Conservation (phyloP, 176 grass and related monocot genomes). For the Oropetium thomaeum region DNA sequence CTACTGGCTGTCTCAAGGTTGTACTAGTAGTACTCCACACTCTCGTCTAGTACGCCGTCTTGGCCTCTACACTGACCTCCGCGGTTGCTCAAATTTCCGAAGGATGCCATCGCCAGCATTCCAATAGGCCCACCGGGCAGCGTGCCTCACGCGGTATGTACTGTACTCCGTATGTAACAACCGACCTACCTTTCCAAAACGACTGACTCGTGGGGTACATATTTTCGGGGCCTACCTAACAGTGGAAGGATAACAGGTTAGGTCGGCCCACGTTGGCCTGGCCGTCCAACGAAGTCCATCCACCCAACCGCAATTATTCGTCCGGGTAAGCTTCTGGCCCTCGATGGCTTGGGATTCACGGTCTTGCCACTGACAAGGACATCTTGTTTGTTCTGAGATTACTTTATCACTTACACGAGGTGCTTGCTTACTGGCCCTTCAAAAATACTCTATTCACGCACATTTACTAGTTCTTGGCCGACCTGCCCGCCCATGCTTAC, state of each 20-base stretch:
- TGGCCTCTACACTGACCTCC: accelerated
- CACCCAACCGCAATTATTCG: conserved; percentile 44
- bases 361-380: conserved; percentile 23
- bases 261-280: not conserved
- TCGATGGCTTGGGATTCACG: conserved; percentile 19
- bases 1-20: conserved; percentile 7
- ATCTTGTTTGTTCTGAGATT: not conserved
- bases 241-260: not conserved
- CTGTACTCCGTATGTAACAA: too few relatives aligned
- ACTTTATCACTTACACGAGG: not conserved
- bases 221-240: not conserved
- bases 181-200: not conserved
- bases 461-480: not conserved
- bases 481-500: not conserved
- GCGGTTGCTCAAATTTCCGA: not conserved
- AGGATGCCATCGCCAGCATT: not conserved
- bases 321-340: not conserved
- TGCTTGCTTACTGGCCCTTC: not conserved
- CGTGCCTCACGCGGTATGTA: not conserved
- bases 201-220: not conserved
- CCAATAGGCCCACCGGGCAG: not conserved
- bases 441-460: not conserved
- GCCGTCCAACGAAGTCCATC: conserved; percentile 43
- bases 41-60: too few relatives aligned
- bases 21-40: not conserved